Conservation (phyloP, 1,284 basidiomycete genomes). For the Hemileia vastatrix region DNA sequence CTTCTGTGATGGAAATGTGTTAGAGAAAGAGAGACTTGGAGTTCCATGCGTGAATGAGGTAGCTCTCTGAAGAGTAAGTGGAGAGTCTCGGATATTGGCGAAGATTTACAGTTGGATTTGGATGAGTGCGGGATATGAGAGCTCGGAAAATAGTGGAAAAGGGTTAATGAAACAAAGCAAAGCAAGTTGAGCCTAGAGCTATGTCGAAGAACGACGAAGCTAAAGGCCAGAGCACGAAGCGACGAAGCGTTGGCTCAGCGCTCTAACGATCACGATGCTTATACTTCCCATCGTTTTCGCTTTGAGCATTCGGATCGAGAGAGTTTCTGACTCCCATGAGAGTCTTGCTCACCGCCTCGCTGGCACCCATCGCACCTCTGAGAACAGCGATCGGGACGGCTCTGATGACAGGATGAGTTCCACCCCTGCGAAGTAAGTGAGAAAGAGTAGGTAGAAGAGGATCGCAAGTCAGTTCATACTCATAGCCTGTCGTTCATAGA, state of each 20-base stretch:
- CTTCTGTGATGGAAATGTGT: too few relatives aligned
- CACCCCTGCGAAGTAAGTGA: slow-evolving; percentile 51
- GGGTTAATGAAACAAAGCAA: not conserved
- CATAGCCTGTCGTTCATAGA: too few relatives aligned
- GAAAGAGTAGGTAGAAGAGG: not conserved
- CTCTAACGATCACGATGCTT: too few relatives aligned
- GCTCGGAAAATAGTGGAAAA: not conserved
- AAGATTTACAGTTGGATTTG: not conserved
- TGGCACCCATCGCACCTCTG: slow-evolving; percentile 92
- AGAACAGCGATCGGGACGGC: slow-evolving; percentile 93
- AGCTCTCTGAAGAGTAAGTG: too few relatives aligned
- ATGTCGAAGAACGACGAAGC: too few relatives aligned
- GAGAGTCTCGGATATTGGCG: too few relatives aligned
- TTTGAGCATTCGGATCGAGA: slow-evolving; percentile 35
- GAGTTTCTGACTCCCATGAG: slow-evolving; percentile 79
- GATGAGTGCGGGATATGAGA: not conserved
- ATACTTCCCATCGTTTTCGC: slow-evolving; percentile 27
- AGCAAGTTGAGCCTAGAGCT: not conserved
- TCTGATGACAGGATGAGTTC: slow-evolving; percentile 82
- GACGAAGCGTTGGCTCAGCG: too few relatives aligned
- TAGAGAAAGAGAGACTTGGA: too few relatives aligned
- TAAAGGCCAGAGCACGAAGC: too few relatives aligned
- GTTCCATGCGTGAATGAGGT: too few relatives aligned
- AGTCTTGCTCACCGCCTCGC: slow-evolving; percentile 90
- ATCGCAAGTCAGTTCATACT: not conserved